These are phyloP conservation scores for Xylariaceae sp. DNA, from an alignment of 2,329 filamentous ascomycete genomes.

Conservation along the genomic window DNA sequence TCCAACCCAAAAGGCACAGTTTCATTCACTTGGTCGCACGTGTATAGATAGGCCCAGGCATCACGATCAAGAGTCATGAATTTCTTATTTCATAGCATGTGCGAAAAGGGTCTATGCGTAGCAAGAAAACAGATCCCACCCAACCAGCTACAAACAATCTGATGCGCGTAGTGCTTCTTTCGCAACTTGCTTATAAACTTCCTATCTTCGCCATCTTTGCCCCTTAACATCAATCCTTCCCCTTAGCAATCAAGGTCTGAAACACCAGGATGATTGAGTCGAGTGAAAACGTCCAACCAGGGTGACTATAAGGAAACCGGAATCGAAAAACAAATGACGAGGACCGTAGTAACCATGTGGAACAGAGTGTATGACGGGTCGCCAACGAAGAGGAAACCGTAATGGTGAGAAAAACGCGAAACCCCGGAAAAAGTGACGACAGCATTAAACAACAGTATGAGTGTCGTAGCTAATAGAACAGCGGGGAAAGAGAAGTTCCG, in stretches of 20 bases:
- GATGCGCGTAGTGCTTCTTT: constrained; percentile 23
- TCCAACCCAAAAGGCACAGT: background rate
- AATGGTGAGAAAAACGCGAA: constrained; percentile 14
- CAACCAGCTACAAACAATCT: constrained; percentile 27
- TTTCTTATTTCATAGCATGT: constrained; percentile 16
- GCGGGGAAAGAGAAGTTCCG: constrained; percentile 38
- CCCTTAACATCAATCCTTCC: constrained; percentile 20
- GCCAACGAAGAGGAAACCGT: constrained; percentile 22
- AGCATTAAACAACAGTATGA: constrained; percentile 38
- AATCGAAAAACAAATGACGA: constrained; percentile 20
- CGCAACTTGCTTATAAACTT: constrained; percentile 3
- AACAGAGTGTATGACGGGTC: constrained; percentile 52
- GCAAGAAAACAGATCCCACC: constrained; percentile 23
- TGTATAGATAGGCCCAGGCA: background rate
- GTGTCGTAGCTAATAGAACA: constrained; percentile 45
- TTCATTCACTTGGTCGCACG: background rate
- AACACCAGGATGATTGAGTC: constrained; percentile 13
- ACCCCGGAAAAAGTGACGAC: constrained; percentile 24
- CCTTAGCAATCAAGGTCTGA: constrained; percentile 24
- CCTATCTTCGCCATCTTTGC: constrained; percentile 1
- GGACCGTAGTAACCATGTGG: constrained; percentile 39
- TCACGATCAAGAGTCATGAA: constrained; percentile 23
- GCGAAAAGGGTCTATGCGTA: constrained; percentile 28
- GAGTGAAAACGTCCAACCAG: constrained; percentile 7
- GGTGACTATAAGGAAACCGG: constrained; percentile 6